A percentile compares a stretch with the other conserved stretches of the same genome.
phyloP scores from a whole-genome alignment of 2,329 filamentous ascomycete species.

The Fusarium praegraminearum region DNA sequence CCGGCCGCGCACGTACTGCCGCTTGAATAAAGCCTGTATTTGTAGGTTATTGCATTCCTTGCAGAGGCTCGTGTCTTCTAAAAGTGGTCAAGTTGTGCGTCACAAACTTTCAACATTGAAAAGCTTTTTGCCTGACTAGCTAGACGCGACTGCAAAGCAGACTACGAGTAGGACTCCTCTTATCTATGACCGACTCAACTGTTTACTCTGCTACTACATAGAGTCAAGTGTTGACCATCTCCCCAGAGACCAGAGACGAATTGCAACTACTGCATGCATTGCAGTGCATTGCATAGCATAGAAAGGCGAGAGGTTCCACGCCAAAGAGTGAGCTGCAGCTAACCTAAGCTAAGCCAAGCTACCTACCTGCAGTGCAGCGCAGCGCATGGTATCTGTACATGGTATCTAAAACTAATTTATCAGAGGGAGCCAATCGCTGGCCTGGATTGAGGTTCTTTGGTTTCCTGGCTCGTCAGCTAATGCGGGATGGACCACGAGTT shows the following conservation, averaged over 20 bases:
- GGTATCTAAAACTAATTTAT: slow-evolving; percentile 39
- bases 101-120: slow-evolving; percentile 3
- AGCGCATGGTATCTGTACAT: background rate
- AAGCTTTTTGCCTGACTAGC: background rate
- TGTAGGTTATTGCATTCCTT: slow-evolving; percentile 6
- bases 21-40: slow-evolving; percentile 37
- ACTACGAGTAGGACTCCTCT: slow-evolving; percentile 11
- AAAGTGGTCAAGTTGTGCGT: slow-evolving; percentile 1
- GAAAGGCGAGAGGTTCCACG: slow-evolving; percentile 27
- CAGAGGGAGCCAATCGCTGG: slow-evolving; percentile 44
- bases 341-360: slow-evolving; percentile 17
- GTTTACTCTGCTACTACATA: slow-evolving; percentile 29
- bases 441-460: slow-evolving; percentile 13
- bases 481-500: slow-evolving; percentile 42
- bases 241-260: slow-evolving; percentile 45
- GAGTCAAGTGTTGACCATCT: slow-evolving; percentile 9
- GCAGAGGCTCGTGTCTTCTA: background rate
- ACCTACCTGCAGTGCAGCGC: background rate
- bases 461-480: slow-evolving; percentile 44
- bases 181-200: slow-evolving; percentile 11
- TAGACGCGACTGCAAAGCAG: background rate
- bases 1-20: slow-evolving; percentile 19
- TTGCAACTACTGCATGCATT: slow-evolving; percentile 21
- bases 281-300: background rate
- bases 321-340: slow-evolving; percentile 37